phyloP scores from a whole-genome alignment of 495 filamentous ascomycete genomes.

The Podospora fimiseda region DNA sequence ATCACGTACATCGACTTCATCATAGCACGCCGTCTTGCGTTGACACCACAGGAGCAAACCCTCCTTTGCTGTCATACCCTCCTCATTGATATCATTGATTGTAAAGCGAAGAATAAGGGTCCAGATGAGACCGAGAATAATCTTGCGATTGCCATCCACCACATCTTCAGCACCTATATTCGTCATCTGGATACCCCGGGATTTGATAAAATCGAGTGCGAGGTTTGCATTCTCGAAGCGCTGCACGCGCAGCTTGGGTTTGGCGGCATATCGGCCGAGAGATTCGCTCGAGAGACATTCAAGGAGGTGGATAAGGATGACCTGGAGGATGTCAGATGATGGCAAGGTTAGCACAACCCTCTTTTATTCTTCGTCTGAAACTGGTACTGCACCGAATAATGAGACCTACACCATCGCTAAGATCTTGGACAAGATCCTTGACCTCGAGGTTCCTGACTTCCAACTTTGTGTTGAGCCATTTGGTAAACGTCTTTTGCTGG shows the following conservation, averaged over 20 bases:
- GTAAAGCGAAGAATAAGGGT: slow-evolving; percentile 95
- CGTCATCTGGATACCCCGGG: slow-evolving; percentile 87
- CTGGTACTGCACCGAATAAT: background rate
- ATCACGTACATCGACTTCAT: slow-evolving; percentile 88
- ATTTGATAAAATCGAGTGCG: slow-evolving; percentile 86
- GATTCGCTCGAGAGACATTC: slow-evolving; percentile 92
- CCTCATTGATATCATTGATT: slow-evolving; percentile 96
- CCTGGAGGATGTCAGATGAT: slow-evolving; percentile 42
- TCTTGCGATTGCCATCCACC: slow-evolving; percentile 95
- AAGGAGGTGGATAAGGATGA: slow-evolving; percentile 90
- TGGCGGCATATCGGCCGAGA: slow-evolving; percentile 90
- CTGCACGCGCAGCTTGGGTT: slow-evolving; percentile 92
- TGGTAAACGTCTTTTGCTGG: slow-evolving; percentile 99
- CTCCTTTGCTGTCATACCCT: slow-evolving; percentile 97
- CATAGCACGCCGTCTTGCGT: slow-evolving; percentile 95
- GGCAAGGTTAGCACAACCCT: slow-evolving; percentile 5
- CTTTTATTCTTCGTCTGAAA: background rate
- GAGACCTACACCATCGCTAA: slow-evolving; percentile 81
- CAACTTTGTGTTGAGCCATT: slow-evolving; percentile 98
- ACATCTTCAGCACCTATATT: slow-evolving; percentile 99
- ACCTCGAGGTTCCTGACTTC: slow-evolving; percentile 66
- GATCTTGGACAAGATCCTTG: slow-evolving; percentile 76
- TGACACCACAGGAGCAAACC: slow-evolving; percentile 95
- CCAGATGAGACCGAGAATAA: slow-evolving; percentile 95
- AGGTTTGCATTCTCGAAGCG: slow-evolving; percentile 98